phyloP scores from a whole-genome alignment of 768 basidiomycete genomes.

The Mycena filopes region DNA sequence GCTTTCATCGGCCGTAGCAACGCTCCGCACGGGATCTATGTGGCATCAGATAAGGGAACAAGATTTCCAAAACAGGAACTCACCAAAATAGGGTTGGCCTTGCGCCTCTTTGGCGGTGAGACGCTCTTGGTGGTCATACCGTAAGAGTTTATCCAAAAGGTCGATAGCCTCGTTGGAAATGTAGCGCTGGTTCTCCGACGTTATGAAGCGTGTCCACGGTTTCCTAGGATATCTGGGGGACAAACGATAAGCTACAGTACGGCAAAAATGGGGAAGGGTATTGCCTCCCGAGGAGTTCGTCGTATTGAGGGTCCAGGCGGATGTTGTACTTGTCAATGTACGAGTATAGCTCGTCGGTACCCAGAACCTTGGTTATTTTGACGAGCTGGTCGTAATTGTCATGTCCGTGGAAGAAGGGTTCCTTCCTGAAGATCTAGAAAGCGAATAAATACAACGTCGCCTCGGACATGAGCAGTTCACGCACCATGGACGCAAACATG shows the following conservation, averaged over 20 bases:
- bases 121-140: constrained; percentile 97
- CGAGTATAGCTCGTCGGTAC: constrained; percentile 92
- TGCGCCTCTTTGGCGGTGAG: constrained; percentile 95
- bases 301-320: constrained; percentile 94
- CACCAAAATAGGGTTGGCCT: constrained; percentile 92
- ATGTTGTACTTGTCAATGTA: constrained; percentile 98
- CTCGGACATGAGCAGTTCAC: constrained; percentile 35
- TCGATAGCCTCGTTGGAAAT: constrained; percentile 98
- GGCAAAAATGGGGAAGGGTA: constrained; percentile 4
- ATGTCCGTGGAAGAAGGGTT: constrained; percentile 99
- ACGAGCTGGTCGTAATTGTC: constrained; percentile 99
- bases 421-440: constrained; percentile 94
- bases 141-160: constrained; percentile 92
- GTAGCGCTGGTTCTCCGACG: constrained; percentile 94
- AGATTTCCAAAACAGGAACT: constrained; percentile 30
- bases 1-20: constrained; percentile 65
- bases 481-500: constrained; percentile 98
- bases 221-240: constrained; percentile 84
- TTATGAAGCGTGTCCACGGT: constrained; percentile 95
- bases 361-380: constrained; percentile 97
- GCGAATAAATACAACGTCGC: constrained; percentile 23
- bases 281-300: constrained; percentile 90
- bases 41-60: constrained; percentile 25
- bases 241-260: constrained; percentile 17
- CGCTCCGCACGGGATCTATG: constrained; percentile 76